These are phyloP conservation scores for Yamadazyma songkhlaensis DNA, from an alignment of 1,139 yeast genomes.

Conservation along the genomic window DNA sequence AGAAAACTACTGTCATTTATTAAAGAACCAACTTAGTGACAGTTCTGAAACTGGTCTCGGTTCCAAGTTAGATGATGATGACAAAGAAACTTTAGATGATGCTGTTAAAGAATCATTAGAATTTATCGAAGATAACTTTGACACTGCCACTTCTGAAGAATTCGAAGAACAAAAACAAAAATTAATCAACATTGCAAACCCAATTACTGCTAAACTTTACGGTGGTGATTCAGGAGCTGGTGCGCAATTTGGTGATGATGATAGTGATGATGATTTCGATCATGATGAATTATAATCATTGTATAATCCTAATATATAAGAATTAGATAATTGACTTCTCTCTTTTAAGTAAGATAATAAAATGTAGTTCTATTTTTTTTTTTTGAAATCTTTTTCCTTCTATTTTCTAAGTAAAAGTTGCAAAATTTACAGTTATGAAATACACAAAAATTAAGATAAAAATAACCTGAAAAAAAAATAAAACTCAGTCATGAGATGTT, in stretches of 20 bases:
- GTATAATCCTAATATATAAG: not conserved
- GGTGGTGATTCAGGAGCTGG: constrained; percentile 51
- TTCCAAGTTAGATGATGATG: constrained; percentile 82
- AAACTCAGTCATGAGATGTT: no score
- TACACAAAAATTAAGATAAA: not conserved
- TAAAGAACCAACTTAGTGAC: constrained; percentile 60
- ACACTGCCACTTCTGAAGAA: constrained; percentile 86
- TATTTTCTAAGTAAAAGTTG: not conserved
- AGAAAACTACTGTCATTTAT: constrained; percentile 46
- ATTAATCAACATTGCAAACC: constrained; percentile 80
- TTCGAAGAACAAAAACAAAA: constrained; percentile 91
- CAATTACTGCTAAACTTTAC: constrained; percentile 89
- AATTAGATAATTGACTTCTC: not conserved
- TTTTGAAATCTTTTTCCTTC: not conserved
- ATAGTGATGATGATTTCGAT: constrained; percentile 64
- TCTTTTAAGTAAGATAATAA: not conserved
- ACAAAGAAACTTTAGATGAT: constrained; percentile 84
- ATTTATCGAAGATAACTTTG: constrained; percentile 87
- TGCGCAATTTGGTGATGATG: constrained; percentile 52
- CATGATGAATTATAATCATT: constrained; percentile 44
- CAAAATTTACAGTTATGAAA: not conserved
- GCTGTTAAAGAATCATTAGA: constrained; percentile 86
- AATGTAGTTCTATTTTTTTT: no score
- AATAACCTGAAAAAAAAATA: not conserved
- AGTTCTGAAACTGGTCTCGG: constrained; percentile 62